Base-by-base conservation (phyloP, 495 filamentous ascomycete genomes). In the Achaetomiella virescens region DNA sequence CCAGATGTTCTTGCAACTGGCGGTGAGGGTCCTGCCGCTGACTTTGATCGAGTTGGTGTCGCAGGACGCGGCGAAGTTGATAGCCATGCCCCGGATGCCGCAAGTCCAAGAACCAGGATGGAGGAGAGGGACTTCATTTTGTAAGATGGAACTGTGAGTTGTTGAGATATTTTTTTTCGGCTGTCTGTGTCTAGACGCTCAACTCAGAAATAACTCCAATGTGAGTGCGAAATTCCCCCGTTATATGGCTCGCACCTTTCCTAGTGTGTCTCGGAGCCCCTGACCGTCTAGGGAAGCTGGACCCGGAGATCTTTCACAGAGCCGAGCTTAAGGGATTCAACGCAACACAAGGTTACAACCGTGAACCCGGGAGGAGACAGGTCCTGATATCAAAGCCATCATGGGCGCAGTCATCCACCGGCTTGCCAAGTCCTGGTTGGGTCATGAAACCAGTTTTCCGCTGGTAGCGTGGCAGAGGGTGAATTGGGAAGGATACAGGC, bases 1-100 rank as follows among this genome's bases (percentile, higher is more conserved):
- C 18, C 46, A 40, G 17, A 64, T 66, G 47, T 63, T 61, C 14
- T 25, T 45, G 58, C 64, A 66, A 45, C 53, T 63, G 15, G 64
- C 61, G 7, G 52, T 58, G 12, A 66, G 56, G 10, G 51, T 59
- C 46, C 44, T 54, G n/a, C 61, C 61, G n/a, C 15, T 35, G 48
- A 66, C 41, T 17, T 60, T 57, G 58, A 66, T 46, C 15, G 61
- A 54, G 24, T 29, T 42, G 44, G 38, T 41, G 14, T 57, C 44
- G 58, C 64, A 66, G n/a, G 61, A 55, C 6, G 17, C 35, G 49
- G 45, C 25, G 22, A 66, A 66, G 46, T 61, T 55, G 17, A 50
- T 57, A 15, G 58, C 55, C 3, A 50, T 22, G 22, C 56, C 1
- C 46, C 41, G 18, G 60, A 18, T 25, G 37, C 45, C 24, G 24